Conservation (phyloP, 805 yeast genomes). For the Starmerella davenportii region DNA sequence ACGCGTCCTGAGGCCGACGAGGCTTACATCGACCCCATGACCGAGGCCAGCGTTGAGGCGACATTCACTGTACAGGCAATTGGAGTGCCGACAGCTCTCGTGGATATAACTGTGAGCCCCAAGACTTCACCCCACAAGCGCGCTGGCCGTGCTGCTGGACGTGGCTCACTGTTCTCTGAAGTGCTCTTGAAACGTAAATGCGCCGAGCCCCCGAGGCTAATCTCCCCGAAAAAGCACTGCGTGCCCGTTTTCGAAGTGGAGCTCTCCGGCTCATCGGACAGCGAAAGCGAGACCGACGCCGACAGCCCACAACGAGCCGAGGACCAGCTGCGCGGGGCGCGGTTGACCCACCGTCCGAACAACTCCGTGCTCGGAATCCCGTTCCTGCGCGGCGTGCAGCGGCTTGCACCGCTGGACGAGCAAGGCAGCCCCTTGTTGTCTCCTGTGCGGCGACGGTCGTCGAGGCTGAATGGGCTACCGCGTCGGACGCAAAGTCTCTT, state of each 20-base stretch:
- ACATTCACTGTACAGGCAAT: neutral
- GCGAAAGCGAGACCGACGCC: constrained; percentile 7
- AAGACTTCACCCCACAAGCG: no score
- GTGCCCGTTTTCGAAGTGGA: constrained; percentile 2
- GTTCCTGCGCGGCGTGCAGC: neutral
- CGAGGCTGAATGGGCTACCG: constrained; percentile 19
- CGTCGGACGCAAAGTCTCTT: constrained; percentile 55
- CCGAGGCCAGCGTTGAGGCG: neutral
- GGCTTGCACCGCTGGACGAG: neutral
- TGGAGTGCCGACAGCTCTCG: neutral
- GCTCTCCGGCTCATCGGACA: constrained; percentile 7
- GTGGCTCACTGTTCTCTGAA: no score
- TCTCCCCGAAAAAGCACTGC: neutral
- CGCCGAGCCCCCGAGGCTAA: neutral
- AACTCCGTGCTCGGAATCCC: constrained; percentile 4
- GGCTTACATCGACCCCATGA: neutral
- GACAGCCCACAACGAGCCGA: neutral
- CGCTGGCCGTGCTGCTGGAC: no score
- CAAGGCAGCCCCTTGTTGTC: neutral
- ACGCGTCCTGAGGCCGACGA: neutral
- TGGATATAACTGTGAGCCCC: neutral
- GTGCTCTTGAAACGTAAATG: neutral
- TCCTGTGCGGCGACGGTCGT: neutral
- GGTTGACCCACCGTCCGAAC: constrained; percentile 2
- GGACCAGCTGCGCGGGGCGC: neutral